Evolutionary conservation across 371 early-diverging fungal genomes (phyloP).

Genomic region (Mucor saturninus): DNA sequence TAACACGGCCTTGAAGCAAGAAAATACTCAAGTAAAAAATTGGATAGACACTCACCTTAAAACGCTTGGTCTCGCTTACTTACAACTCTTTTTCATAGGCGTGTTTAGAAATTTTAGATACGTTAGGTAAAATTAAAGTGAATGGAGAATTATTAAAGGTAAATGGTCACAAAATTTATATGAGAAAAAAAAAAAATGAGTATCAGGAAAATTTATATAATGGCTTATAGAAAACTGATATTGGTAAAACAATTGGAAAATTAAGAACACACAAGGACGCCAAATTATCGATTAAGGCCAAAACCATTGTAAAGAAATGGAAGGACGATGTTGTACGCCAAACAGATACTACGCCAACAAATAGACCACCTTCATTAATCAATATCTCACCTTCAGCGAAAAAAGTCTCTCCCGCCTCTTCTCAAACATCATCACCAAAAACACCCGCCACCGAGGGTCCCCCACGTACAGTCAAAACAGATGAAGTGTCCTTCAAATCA

Average conservation of each 20-base stretch:
- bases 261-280: constrained; percentile 67
- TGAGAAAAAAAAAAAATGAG: not conserved
- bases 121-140: constrained; percentile 26
- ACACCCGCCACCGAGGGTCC: constrained; percentile 43
- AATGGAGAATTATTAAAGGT: constrained; percentile 38
- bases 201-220: not conserved
- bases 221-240: constrained; percentile 65
- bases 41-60: not conserved
- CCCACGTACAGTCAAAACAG: constrained; percentile 64
- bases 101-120: constrained; percentile 32
- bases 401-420: constrained; percentile 20
- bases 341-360: not conserved
- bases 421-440: constrained; percentile 35
- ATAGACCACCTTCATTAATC: not conserved
- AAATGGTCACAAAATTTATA: constrained; percentile 2
- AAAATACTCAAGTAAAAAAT: constrained; percentile 25
- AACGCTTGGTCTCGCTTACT: not conserved
- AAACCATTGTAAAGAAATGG: constrained; percentile 81
- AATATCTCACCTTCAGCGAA: constrained; percentile 5
- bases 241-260: constrained; percentile 79
- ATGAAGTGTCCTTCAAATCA: constrained; percentile 60
- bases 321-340: constrained; percentile 67
- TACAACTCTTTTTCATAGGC: constrained; percentile 7
- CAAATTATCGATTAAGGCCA: constrained; percentile 65
- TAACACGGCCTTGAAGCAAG: constrained; percentile 24